These are phyloP conservation scores for Colletotrichum lini DNA, from an alignment of 2,329 filamentous ascomycete genomes.

Conservation along the genomic window DNA sequence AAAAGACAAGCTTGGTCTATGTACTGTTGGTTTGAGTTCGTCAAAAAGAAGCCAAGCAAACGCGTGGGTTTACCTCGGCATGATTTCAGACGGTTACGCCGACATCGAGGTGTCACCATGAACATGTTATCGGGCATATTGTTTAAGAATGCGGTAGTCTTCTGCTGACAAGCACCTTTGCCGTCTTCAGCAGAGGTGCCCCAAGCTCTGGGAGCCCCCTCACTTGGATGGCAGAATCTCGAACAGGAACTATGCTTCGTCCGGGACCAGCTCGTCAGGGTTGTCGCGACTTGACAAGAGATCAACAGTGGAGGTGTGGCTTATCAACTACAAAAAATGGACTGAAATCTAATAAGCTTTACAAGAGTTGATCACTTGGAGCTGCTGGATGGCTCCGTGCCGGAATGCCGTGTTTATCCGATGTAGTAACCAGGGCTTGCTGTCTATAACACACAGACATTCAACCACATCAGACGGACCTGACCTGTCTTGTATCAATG, in stretches of 20 bases:
- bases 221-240: conserved; percentile 5
- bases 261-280: conserved; percentile 9
- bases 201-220: neutral
- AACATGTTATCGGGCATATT: too few relatives aligned
- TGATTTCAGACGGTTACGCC: neutral
- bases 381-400: too few relatives aligned
- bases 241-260: conserved; percentile 1
- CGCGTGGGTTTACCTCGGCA: neutral
- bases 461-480: too few relatives aligned
- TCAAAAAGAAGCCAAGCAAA: neutral
- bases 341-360: too few relatives aligned
- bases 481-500: too few relatives aligned
- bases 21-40: neutral
- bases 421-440: too few relatives aligned
- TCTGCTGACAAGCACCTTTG: neutral
- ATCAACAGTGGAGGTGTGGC: too few relatives aligned
- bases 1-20: conserved; percentile 24
- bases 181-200: neutral
- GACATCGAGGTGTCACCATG: neutral
- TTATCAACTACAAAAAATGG: too few relatives aligned
- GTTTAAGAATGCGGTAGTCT: neutral
- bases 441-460: too few relatives aligned
- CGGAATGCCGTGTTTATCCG: too few relatives aligned
- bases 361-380: too few relatives aligned
- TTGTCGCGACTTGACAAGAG: too few relatives aligned